Evolutionary conservation across 805 yeast genomes (phyloP), one percentile per base, ranked within the genome.

Genomic region (Candida andamanensis): DNA sequence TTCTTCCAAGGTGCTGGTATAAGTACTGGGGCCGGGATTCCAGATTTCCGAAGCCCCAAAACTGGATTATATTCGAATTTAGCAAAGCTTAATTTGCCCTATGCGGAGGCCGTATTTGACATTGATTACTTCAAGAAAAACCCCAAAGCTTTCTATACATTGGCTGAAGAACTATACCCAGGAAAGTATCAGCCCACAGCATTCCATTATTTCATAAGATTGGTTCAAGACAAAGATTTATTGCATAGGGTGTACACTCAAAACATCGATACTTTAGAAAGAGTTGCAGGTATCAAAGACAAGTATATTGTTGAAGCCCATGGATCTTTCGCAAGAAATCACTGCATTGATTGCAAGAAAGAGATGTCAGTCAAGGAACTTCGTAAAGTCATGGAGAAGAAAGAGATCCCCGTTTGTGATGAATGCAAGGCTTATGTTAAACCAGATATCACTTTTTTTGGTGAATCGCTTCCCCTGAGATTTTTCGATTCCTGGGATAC

Each of bases 101-200:
- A 76, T 52, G 92, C 97, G 1, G 98, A 90, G 52, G 97, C 97
- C 0, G 96, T 90, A 1, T 90, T 90, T 53, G 97, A 89, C 50
- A 80, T 90, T 25, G 89, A 80, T 13, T 90, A 74, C 52, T 85
- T 86, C 56, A 60, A 69, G 28, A 66, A 81, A 35, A 72, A 74
- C 32, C 97, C 97, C 0, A 68, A 74, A 38, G 92, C 97, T 0
- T 90, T 90, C 50, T 87, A 84, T 49, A 75, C 83, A 0, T 63
- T 90, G 32, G 94, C 95, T 0, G 74, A 74, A 11, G 97, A 87
- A 46, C 61, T 90, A 30, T 85, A 80, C 47, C 98, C 98, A 0
- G 95, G 95, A 0, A 79, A 81, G 42, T 90, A 79, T 50, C 56
- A 72, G 17, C 97, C 97, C 0, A 83, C 96, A 6, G 68, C 69